Evolutionary conservation across 2,329 filamentous ascomycete species (phyloP).

Genomic region (Hirsutella minnesotensis): DNA sequence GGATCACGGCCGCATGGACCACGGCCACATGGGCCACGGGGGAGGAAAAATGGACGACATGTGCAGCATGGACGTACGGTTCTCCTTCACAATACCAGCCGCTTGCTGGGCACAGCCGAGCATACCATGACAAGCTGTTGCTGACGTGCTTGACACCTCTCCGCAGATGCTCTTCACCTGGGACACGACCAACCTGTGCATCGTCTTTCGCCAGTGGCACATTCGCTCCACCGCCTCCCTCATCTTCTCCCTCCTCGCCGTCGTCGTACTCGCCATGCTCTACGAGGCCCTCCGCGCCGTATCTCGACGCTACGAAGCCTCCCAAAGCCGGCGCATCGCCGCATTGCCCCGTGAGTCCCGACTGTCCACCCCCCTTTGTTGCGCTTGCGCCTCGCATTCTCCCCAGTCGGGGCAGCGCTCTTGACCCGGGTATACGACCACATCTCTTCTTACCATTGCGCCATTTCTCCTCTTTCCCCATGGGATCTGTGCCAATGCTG

Average conservation of each 20-base stretch:
- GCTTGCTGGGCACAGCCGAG: neutral
- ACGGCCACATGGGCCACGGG: slow-evolving; percentile 30
- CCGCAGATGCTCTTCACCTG: slow-evolving; percentile 94
- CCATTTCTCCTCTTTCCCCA: neutral
- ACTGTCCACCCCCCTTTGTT: slow-evolving; percentile 7
- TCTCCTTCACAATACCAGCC: neutral
- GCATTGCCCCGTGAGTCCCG: slow-evolving; percentile 37
- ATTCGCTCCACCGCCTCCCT: slow-evolving; percentile 63
- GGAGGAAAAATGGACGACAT: slow-evolving; percentile 44
- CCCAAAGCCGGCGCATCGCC: slow-evolving; percentile 34
- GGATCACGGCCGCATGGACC: slow-evolving; percentile 24
- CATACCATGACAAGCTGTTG: too few species aligned
- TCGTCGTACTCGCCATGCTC: slow-evolving; percentile 75
- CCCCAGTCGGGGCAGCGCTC: too few species aligned
- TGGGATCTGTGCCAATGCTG: slow-evolving; percentile 17
- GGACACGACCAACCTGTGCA: slow-evolving; percentile 87
- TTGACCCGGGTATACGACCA: too few species aligned
- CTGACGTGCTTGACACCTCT: slow-evolving; percentile 1
- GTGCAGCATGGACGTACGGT: slow-evolving; percentile 80
- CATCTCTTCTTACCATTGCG: neutral
- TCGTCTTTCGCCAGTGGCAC: slow-evolving; percentile 89
- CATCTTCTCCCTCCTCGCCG: slow-evolving; percentile 67
- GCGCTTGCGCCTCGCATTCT: too few species aligned
- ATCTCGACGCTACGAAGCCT: slow-evolving; percentile 64
- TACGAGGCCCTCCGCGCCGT: slow-evolving; percentile 80